phyloP scores from a whole-genome alignment of 169 alveolate species.

The Plasmodium vivax region DNA sequence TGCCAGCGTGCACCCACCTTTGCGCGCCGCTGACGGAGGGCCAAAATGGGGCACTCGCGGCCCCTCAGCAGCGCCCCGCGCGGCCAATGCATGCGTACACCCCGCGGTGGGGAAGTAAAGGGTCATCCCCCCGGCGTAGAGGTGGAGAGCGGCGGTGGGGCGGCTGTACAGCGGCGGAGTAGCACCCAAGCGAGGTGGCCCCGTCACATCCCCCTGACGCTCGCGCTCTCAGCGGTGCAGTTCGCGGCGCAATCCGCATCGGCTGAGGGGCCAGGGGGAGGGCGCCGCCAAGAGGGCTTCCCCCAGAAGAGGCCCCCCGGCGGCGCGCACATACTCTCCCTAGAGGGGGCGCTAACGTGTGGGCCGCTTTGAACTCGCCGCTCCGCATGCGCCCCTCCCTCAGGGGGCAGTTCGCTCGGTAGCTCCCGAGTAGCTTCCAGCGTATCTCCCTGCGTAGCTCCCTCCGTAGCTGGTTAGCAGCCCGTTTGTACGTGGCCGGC shows the following conservation, averaged over 20 bases:
- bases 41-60: too few species aligned
- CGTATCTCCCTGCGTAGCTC: too few species aligned
- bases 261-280: neutral
- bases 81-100: too few species aligned
- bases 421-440: too few species aligned
- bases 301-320: neutral
- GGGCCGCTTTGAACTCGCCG: neutral
- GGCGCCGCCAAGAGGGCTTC: neutral
- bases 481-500: neutral
- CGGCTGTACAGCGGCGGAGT: too few species aligned
- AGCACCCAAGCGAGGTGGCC: neutral
- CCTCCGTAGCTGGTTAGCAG: neutral
- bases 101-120: too few species aligned
- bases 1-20: too few species aligned
- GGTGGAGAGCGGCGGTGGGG: too few species aligned
- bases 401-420: neutral
- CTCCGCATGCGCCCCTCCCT: neutral
- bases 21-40: too few species aligned
- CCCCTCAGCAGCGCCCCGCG: too few species aligned
- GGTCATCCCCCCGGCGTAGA: neutral
- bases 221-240: neutral
- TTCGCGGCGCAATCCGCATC: neutral
- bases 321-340: neutral
- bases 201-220: neutral
- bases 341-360: neutral